Evolutionary conservation across 2,329 filamentous ascomycete genomes (phyloP), one percentile per base, ranked within the genome.

Genomic region (Pyricularia sp.): DNA sequence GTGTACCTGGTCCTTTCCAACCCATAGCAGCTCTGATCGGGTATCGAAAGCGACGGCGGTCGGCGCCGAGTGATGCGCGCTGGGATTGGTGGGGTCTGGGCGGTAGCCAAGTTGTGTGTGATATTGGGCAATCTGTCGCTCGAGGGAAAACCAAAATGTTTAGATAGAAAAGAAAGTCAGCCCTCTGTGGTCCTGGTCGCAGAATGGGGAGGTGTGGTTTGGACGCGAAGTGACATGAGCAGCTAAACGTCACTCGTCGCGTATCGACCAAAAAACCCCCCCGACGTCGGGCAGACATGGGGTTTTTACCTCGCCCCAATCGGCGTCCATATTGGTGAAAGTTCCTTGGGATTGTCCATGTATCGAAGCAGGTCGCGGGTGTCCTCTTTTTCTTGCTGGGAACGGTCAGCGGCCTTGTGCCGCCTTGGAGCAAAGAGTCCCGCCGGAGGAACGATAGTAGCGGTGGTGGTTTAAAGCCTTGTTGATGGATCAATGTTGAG

Each of bases 21-120:
- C 86, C 94, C 96, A 99, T 64, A 99, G 78, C 44, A 99, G 82
- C 75, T 99, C 94, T 75, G 96, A 89, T 53, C 83, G 82, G 65
- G 88, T 89, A 75, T 99, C 94, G 76, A 99, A 99, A 62, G 89
- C 88, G 75, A 97, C 84, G 24, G 40, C 60, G 30, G 31, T 60
- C 16, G 40, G 63, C 40, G 53, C 35, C 62, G 53, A 26, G 49
- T 31, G 53, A 33, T n/a, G 30, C 10, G 60, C 60, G 10, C 28
- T 13, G 10, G 60, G 60, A 24, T 61, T 61, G 60, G 60, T 31
- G 60, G 60, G 60, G 60, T 61, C 60, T 16, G 28, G 28, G 16
- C 60, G 60, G 35, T 26, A 35, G 33, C 33, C 30, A 44, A 44
- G 53, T 28, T 57, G 53, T 57, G 53, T 24, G 61, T 62, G 61